Evolutionary conservation across 2,329 filamentous ascomycete species (phyloP), one percentile per base, ranked within the genome.

Genomic region (Exophiala lecanii-corni): DNA sequence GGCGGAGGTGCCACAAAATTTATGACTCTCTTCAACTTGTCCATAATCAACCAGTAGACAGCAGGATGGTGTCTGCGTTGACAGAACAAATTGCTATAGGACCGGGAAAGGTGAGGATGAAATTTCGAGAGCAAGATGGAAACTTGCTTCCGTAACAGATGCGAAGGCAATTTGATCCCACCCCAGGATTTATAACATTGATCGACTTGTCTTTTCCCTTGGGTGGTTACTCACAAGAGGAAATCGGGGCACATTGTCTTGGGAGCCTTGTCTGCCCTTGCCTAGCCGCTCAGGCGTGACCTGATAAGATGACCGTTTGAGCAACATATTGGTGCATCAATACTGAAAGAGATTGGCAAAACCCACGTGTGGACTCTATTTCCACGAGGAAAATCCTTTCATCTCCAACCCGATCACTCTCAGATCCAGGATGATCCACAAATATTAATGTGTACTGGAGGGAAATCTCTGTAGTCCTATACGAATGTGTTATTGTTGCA

Each of bases 1-100:
- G 58, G 54, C 9, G 55, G 51, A 12, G 65, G 64, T 13, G 62
- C 62, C 9, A 68, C 41, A 54, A 58, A 66, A 23, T 32, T 38
- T 13, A 54, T 59, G 2, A 57, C 40, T 39, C 53, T 57, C 18
- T 44, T 55, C 10, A 55, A 6, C 18, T 18, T 35, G 16, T 35
- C 33, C 33, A 35, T 35, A 17, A 17, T 35, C 13, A 35, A n/a
- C n/a, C 33, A 7, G 12, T 35, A 13, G 30, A 33, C 12, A 35
- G 19, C 12, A 35, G 16, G 6, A 17, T 6, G 17, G 9, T 35
- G 33, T 7, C 7, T 7, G 12, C 33, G n/a, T 10, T 18, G 33
- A 9, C 12, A 4, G 33, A 12, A 18, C 4, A 6, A 35, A 35
- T 17, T 12, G 7, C 16, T 7, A 18, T 17, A 32, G 30, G 17